Evolutionary conservation across 1,139 yeast species (phyloP).

Genomic region (Suhomyces choctaworum): DNA sequence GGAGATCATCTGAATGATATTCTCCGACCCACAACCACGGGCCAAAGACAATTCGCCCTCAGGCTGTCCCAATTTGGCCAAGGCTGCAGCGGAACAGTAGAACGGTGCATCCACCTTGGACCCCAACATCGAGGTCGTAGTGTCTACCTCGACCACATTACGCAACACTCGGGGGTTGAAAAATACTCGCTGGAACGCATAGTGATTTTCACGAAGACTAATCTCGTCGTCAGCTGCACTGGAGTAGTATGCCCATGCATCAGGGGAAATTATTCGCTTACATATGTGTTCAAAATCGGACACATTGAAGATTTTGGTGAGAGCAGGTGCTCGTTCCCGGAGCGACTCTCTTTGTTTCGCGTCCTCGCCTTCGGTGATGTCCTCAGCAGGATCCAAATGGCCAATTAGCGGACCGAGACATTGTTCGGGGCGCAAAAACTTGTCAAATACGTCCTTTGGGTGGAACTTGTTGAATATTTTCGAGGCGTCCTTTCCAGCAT

Average conservation of each 20-base stretch:
- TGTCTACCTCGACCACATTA: conserved; percentile 55
- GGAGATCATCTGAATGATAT: conserved; percentile 78
- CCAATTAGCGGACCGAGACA: conserved; percentile 29
- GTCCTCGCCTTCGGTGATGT: conserved; percentile 22
- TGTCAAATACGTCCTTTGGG: conserved; percentile 71
- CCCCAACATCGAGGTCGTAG: conserved; percentile 45
- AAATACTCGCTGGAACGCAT: conserved; percentile 81
- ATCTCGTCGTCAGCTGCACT: conserved; percentile 93
- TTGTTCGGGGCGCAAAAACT: conserved; percentile 35
- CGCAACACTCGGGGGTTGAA: conserved; percentile 84
- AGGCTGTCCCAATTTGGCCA: conserved; percentile 74
- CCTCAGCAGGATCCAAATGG: conserved; percentile 14
- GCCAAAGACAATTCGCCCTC: conserved; percentile 81
- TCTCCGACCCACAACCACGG: conserved; percentile 66
- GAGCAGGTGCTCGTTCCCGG: conserved; percentile 29
- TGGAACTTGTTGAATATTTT: conserved; percentile 76
- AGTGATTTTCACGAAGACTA: conserved; percentile 83
- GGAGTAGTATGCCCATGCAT: conserved; percentile 91
- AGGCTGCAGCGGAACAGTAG: conserved; percentile 78
- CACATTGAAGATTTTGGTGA: conserved; percentile 27
- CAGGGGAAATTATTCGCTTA: conserved; percentile 68
- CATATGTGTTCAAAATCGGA: conserved; percentile 69
- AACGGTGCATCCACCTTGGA: conserved; percentile 53
- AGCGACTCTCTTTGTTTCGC: conserved; percentile 28
- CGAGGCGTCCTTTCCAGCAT: conserved; percentile 60